phyloP scores from a whole-genome alignment of 345 rosid species.

The Hirschfeldia incana region DNA sequence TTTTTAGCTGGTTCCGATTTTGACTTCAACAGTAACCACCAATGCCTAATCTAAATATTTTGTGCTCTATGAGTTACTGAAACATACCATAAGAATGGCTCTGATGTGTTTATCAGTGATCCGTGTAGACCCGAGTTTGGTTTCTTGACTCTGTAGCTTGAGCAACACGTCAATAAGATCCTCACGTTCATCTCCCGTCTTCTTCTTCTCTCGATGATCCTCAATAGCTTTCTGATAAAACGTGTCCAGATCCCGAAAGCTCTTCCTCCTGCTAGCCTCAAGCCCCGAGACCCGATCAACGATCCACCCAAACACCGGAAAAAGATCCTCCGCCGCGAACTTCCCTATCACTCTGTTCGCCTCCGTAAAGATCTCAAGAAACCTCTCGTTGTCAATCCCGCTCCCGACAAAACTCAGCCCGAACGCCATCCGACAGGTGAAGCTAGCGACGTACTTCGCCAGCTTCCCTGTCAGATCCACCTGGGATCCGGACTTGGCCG shows the following conservation, averaged over 20 bases:
- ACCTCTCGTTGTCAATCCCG: slow-evolving; percentile 33
- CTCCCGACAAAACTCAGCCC: slow-evolving; percentile 36
- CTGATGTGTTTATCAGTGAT: slow-evolving; percentile 41
- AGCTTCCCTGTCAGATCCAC: slow-evolving; percentile 39
- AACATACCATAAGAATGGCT: slow-evolving; percentile 39
- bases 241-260: slow-evolving; percentile 30
- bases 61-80: background rate
- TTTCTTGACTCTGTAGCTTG: slow-evolving; percentile 34
- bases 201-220: slow-evolving; percentile 30
- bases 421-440: slow-evolving; percentile 38
- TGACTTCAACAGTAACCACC: no score
- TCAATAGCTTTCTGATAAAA: slow-evolving; percentile 37
- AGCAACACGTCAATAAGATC: slow-evolving; percentile 39
- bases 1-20: no score
- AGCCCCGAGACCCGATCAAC: slow-evolving; percentile 33
- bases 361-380: slow-evolving; percentile 26
- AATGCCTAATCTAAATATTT: background rate
- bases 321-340: slow-evolving; percentile 38
- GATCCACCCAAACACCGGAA: slow-evolving; percentile 38
- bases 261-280: slow-evolving; percentile 34
- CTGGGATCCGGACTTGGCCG: slow-evolving; percentile 23
- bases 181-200: slow-evolving; percentile 31
- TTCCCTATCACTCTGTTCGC: slow-evolving; percentile 35
- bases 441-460: slow-evolving; percentile 31
- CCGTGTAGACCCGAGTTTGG: slow-evolving; percentile 28